phyloP scores from a whole-genome alignment of 1,284 basidiomycete species.

The Paramarasmius palmivorus region DNA sequence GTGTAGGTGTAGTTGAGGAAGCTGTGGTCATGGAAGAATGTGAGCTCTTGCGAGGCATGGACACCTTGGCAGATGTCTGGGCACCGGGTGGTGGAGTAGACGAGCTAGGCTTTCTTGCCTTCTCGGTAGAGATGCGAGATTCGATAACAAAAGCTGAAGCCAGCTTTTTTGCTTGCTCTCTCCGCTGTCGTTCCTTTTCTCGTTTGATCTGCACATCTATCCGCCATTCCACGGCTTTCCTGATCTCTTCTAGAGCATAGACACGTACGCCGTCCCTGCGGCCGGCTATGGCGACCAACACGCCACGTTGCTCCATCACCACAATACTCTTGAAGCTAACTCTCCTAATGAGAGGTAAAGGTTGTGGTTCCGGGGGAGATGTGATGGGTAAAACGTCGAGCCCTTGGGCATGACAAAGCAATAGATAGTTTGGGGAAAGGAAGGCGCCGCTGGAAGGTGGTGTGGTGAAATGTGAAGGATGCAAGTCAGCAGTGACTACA shows the following conservation, averaged over 20 bases:
- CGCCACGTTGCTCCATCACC: conserved; percentile 84
- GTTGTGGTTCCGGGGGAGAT: conserved; percentile 69
- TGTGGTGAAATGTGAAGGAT: conserved; percentile 73
- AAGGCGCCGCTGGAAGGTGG: conserved; percentile 78
- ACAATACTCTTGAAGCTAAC: conserved; percentile 83
- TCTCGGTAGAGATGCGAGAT: conserved; percentile 42
- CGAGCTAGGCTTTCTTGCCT: conserved; percentile 42
- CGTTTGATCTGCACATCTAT: conserved; percentile 76
- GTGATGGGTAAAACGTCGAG: conserved; percentile 75
- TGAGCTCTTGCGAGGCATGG: conserved; percentile 38
- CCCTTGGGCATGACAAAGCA: conserved; percentile 80
- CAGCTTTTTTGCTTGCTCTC: conserved; percentile 64
- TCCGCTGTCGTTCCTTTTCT: conserved; percentile 65
- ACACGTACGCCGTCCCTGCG: conserved; percentile 80
- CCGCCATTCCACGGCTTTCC: conserved; percentile 81
- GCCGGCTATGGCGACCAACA: conserved; percentile 81
- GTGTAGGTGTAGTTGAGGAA: conserved; percentile 29
- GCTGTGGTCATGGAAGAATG: conserved; percentile 22
- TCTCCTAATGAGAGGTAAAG: conserved; percentile 76
- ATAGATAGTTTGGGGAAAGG: conserved; percentile 74
- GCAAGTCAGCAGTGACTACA: conserved; percentile 63
- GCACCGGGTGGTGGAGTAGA: conserved; percentile 46
- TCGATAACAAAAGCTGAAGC: conserved; percentile 31
- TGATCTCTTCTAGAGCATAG: conserved; percentile 81
- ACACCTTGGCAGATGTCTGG: conserved; percentile 28